Evolutionary conservation across 2,329 filamentous ascomycete genomes (phyloP).

Genomic region (Xylaria sp.): DNA sequence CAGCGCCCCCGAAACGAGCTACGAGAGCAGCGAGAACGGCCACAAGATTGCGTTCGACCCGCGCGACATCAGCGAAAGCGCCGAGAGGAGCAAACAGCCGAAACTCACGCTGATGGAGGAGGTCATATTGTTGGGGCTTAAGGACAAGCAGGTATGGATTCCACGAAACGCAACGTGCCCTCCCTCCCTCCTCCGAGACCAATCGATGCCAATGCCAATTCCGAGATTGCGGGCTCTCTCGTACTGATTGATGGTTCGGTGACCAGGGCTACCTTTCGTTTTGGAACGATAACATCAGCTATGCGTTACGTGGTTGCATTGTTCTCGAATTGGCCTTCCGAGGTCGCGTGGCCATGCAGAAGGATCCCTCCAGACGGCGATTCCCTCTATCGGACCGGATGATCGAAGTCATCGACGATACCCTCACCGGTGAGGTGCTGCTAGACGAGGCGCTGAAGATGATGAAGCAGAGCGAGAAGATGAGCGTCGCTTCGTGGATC

Average conservation of each 20-base stretch:
- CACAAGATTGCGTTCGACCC: conserved; percentile 99
- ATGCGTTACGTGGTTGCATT: conserved; percentile 95
- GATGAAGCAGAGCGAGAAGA: conserved; percentile 99
- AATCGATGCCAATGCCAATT: not conserved
- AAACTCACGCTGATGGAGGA: conserved; percentile 99
- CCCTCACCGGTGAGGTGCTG: conserved; percentile 92
- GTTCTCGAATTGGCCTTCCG: conserved; percentile 96
- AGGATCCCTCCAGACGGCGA: conserved; percentile 86
- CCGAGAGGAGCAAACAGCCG: conserved; percentile 94
- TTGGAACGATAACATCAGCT: conserved; percentile 99
- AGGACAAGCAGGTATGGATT: conserved; percentile 91
- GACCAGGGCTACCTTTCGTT: conserved; percentile 92
- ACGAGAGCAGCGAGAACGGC: conserved; percentile 90
- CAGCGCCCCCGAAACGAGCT: conserved; percentile 73
- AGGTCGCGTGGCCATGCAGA: conserved; percentile 97
- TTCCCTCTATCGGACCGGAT: conserved; percentile 91
- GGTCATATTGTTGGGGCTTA: conserved; percentile 89
- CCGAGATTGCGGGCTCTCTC: not conserved
- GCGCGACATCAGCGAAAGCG: conserved; percentile 94
- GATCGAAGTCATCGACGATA: conserved; percentile 97
- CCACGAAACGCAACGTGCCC: conserved; percentile 6
- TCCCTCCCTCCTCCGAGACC: not conserved
- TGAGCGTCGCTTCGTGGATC: conserved; percentile 99
- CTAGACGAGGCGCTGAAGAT: conserved; percentile 98
- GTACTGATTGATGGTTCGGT: conserved; percentile 22